A percentile compares a stretch with the other conserved stretches of the same genome.
Conservation (phyloP, 2,329 filamentous ascomycete genomes). For the Penicillium sp. region DNA sequence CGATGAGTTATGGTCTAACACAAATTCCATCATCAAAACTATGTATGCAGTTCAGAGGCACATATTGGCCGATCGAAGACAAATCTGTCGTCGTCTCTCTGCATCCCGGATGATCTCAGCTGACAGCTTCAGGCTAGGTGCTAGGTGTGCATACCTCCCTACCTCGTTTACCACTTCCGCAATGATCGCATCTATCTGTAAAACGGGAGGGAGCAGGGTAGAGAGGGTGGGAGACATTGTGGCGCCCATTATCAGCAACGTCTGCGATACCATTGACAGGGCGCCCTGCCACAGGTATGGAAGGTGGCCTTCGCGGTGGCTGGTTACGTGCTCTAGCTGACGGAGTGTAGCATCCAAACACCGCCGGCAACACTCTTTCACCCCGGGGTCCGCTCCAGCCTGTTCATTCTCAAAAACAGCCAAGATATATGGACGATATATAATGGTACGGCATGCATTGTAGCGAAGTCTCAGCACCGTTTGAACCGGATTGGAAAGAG, state of each 20-base stretch:
- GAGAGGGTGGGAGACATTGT: constrained; percentile 75
- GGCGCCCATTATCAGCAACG: constrained; percentile 78
- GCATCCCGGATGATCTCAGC: constrained; percentile 80
- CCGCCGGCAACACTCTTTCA: constrained; percentile 76
- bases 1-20: not conserved
- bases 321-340: constrained; percentile 75
- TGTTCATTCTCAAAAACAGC: constrained; percentile 77
- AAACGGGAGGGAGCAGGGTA: constrained; percentile 58
- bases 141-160: constrained; percentile 70
- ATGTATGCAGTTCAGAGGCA: constrained; percentile 10
- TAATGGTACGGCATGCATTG: constrained; percentile 82
- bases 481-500: constrained; percentile 71
- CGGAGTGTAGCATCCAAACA: constrained; percentile 77
- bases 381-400: constrained; percentile 67
- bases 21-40: not conserved
- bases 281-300: constrained; percentile 85
- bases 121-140: constrained; percentile 72
- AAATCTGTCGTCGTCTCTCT: constrained; percentile 64
- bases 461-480: constrained; percentile 77
- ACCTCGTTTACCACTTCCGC: constrained; percentile 74
- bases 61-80: constrained; percentile 23
- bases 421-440: constrained; percentile 79
- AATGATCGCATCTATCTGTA: constrained; percentile 71
- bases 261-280: constrained; percentile 78
- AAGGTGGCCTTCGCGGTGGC: constrained; percentile 79